Percentiles rank a stretch among this genome's conserved stretches.
Evolutionary conservation across 495 filamentous ascomycete species (phyloP).

Genomic region (Xylaria venustula): DNA sequence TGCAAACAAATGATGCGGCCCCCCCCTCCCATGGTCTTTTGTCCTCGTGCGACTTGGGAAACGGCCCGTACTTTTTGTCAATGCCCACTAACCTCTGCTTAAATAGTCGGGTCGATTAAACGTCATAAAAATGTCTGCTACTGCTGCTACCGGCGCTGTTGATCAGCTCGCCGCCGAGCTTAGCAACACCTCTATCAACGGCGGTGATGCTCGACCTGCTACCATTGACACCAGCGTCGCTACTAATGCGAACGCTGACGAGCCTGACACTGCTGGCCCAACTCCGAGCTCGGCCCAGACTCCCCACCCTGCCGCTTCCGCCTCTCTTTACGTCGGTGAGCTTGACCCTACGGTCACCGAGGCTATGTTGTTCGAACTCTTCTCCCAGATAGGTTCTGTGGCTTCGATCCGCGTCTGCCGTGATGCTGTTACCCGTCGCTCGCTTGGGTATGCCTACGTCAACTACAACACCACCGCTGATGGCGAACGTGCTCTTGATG

Average conservation of each 20-base stretch:
- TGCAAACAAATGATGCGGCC: not conserved
- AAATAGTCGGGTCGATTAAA: conserved; percentile 1
- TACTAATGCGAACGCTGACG: conserved; percentile 43
- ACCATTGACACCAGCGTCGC: conserved; percentile 67
- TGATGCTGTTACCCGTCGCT: conserved; percentile 97
- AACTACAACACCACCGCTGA: conserved; percentile 98
- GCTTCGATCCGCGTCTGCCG: conserved; percentile 99
- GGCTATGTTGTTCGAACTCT: conserved; percentile 99
- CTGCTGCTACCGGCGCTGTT: conserved; percentile 61
- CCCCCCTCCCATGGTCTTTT: not conserved
- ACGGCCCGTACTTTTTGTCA: not conserved
- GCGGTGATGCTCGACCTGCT: conserved; percentile 56
- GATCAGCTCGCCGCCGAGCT: conserved; percentile 68
- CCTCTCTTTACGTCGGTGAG: conserved; percentile 98
- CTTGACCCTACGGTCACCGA: conserved; percentile 96
- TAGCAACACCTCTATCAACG: conserved; percentile 59
- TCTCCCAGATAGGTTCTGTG: conserved; percentile 98
- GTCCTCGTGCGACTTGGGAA: not conserved
- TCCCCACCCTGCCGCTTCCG: conserved; percentile 78
- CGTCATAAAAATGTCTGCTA: conserved; percentile 60
- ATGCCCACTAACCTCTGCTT: not conserved
- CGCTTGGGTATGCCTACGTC: conserved; percentile 98
- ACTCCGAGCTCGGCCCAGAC: conserved; percentile 71
- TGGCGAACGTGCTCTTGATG: conserved; percentile 96
- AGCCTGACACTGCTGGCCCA: conserved; percentile 57